Evolutionary conservation across 1,139 yeast species (phyloP), one percentile per base, ranked within the genome.

Genomic region (Pichia sp.): DNA sequence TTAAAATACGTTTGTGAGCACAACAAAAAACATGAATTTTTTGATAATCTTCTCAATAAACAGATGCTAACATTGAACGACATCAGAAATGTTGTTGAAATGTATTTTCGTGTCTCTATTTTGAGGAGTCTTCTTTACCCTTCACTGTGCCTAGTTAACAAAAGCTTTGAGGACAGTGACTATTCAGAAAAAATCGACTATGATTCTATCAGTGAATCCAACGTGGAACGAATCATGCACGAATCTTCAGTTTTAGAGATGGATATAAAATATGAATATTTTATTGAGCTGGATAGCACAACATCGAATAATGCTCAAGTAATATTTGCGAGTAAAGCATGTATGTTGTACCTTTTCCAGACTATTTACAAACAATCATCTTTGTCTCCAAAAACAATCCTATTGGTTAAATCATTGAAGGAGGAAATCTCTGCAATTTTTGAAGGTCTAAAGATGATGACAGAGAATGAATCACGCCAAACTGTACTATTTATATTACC

Each of bases 281-380:
- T 33, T 16, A n/a, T 33, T 5, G 30, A 36, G n/a, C 8, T 34
- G 55, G 12, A 14, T 34, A 31, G 10, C 34, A 14, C 17, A 6
- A 7, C 42, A 50, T 27, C 42, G 45, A 17, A 17, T 46, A 14
- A 46, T 29, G 5, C 2, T 2, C 58, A 58, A n/a, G 2, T 58
- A 20, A 36, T 27, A 3, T 49, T 60, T 46, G 55, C 60, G 5
- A 38, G 52, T 2, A 50, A 42, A 20, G 46, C 56, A 3, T 55
- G 60, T 4, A 33, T 43, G 12, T 46, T 60, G 20, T 60, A 55
- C 44, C 52, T 60, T 8, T 58, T 58, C 44, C 63, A 60, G 44
- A 33, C 50, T 14, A 53, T 59, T 30, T 55, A 55, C 40, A 49
- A 47, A 17, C 56, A 55, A 14, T 46, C 48, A 5, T 54, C 63